Evolutionary conservation across 1,139 yeast genomes (phyloP).

Genomic region (Scheffersomyces titani): DNA sequence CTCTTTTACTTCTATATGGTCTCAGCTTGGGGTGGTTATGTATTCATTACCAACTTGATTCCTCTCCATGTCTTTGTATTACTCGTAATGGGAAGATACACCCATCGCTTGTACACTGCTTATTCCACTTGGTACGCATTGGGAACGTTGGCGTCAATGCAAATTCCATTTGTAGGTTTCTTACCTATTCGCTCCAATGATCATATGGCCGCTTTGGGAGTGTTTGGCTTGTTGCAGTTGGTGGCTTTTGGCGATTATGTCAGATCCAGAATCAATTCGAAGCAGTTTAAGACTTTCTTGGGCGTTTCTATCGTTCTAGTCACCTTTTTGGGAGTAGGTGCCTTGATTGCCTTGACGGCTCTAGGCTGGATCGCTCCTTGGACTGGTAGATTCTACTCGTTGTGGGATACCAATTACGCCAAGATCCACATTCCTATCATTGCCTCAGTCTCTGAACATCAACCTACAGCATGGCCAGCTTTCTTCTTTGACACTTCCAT

Average conservation of each 20-base stretch:
- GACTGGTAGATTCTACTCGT: slow-evolving; percentile 98
- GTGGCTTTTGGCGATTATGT: slow-evolving; percentile 86
- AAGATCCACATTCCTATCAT: slow-evolving; percentile 97
- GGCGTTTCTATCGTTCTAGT: slow-evolving; percentile 58
- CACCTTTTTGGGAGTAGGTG: slow-evolving; percentile 63
- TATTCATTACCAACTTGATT: slow-evolving; percentile 94
- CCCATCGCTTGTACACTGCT: slow-evolving; percentile 79
- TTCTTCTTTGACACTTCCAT: slow-evolving; percentile 92
- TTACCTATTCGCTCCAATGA: slow-evolving; percentile 95
- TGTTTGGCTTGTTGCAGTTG: slow-evolving; percentile 90
- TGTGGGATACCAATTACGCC: slow-evolving; percentile 98
- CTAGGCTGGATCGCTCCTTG: slow-evolving; percentile 97
- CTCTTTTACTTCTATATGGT: slow-evolving; percentile 97
- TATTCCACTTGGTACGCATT: slow-evolving; percentile 96
- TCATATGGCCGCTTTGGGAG: slow-evolving; percentile 98
- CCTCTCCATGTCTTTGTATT: slow-evolving; percentile 94
- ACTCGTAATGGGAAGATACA: slow-evolving; percentile 92
- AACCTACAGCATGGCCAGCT: slow-evolving; percentile 99
- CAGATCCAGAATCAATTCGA: slow-evolving; percentile 68
- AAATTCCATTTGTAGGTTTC: slow-evolving; percentile 97
- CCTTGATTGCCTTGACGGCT: slow-evolving; percentile 77
- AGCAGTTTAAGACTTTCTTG: slow-evolving; percentile 75
- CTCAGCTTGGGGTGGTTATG: slow-evolving; percentile 99
- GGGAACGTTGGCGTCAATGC: slow-evolving; percentile 98
- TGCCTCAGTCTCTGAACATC: slow-evolving; percentile 98